phyloP scores from a whole-genome alignment of 345 rosid species.

The Linum tenue region DNA sequence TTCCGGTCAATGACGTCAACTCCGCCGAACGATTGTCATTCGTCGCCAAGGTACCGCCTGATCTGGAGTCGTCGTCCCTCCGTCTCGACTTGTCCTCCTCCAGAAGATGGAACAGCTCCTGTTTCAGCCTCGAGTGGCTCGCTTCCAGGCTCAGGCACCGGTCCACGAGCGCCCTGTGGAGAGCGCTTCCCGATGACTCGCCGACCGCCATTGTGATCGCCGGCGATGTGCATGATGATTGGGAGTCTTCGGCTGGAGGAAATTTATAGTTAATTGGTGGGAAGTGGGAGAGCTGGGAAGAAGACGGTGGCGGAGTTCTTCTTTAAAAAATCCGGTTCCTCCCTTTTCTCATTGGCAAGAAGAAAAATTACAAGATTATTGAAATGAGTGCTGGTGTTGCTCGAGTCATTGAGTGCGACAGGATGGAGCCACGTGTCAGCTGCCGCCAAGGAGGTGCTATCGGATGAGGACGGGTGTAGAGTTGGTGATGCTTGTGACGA shows the following conservation, averaged over 20 bases:
- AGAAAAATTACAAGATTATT: neutral
- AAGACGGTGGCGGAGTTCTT: conserved; percentile 1
- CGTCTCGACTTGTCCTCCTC: conserved; percentile 18
- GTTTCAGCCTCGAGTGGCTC: conserved; percentile 42
- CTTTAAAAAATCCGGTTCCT: neutral
- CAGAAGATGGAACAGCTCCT: conserved; percentile 37
- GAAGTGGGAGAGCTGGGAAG: neutral
- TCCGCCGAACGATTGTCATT: neutral
- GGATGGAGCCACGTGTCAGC: conserved; percentile 20
- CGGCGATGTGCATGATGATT: conserved; percentile 18
- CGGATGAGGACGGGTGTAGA: conserved; percentile 25
- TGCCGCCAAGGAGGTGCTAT: conserved; percentile 14
- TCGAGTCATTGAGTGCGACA: too few species aligned
- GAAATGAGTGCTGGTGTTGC: neutral
- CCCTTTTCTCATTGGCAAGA: neutral
- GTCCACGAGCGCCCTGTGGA: conserved; percentile 40
- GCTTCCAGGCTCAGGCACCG: conserved; percentile 58
- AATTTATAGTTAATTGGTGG: conserved; percentile 2
- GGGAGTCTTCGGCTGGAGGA: neutral
- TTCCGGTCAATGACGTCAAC: conserved; percentile 10
- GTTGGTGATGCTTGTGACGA: neutral
- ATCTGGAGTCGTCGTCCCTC: neutral
- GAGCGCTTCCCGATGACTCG: conserved; percentile 20
- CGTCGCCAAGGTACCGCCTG: neutral
- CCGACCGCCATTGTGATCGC: conserved; percentile 30